phyloP scores from a whole-genome alignment of 2,329 filamentous ascomycete genomes.

The Podosphaera xanthii region DNA sequence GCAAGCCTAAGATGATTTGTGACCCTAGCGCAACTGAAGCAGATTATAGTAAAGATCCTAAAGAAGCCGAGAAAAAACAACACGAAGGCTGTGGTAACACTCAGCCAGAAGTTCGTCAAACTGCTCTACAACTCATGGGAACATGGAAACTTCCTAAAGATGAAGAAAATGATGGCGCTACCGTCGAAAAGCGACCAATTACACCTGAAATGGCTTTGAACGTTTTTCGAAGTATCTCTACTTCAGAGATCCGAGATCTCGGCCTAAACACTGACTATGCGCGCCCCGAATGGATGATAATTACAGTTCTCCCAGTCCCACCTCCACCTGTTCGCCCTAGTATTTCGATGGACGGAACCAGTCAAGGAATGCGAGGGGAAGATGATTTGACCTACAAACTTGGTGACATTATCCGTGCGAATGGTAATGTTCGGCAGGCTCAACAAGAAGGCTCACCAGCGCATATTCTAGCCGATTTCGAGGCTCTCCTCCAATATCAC shows the following conservation, averaged over 20 bases:
- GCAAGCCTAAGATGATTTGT: constrained; percentile 70
- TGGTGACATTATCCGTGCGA: constrained; percentile 92
- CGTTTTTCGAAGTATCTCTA: constrained; percentile 66
- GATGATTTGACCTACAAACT: constrained; percentile 99
- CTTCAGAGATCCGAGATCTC: constrained; percentile 63
- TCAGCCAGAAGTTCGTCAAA: constrained; percentile 71
- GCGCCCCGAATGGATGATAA: constrained; percentile 92
- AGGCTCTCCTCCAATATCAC: constrained; percentile 83
- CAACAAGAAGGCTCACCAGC: constrained; percentile 78
- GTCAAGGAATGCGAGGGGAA: constrained; percentile 79
- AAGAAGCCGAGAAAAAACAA: constrained; percentile 26
- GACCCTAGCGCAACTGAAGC: constrained; percentile 55
- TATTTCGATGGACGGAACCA: constrained; percentile 89
- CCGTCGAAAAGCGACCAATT: constrained; percentile 59
- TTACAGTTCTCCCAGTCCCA: constrained; percentile 85
- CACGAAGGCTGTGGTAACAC: constrained; percentile 89
- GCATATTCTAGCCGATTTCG: constrained; percentile 79
- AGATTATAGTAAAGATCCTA: constrained; percentile 37
- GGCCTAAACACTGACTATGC: constrained; percentile 89
- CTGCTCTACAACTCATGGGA: constrained; percentile 61
- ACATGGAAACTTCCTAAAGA: constrained; percentile 50
- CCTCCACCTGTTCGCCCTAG: constrained; percentile 89
- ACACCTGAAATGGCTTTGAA: constrained; percentile 67
- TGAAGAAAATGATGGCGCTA: constrained; percentile 46
- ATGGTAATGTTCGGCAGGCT: constrained; percentile 79